These are phyloP conservation scores for Aureobasidium sp. DNA, from an alignment of 2,329 filamentous ascomycete genomes.

Conservation along the genomic window DNA sequence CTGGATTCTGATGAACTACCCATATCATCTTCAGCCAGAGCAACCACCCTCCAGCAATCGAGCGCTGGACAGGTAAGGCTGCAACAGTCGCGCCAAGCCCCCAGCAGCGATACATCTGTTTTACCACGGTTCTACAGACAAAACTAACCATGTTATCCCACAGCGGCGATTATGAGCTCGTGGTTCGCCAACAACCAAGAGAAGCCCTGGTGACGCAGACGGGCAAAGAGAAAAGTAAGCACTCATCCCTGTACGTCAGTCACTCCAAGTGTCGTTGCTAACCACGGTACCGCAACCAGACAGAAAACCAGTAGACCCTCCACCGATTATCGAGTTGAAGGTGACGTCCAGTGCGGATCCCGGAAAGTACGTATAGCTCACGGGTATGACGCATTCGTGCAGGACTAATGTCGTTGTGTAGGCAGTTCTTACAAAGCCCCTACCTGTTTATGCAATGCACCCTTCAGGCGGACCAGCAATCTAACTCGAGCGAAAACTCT, in stretches of 20 bases:
- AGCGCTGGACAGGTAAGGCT: constrained; percentile 16
- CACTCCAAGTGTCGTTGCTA: constrained; percentile 4
- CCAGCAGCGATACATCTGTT: constrained; percentile 8
- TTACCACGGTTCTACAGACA: constrained; percentile 5
- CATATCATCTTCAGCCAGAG: constrained; percentile 14
- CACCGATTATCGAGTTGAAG: constrained; percentile 68
- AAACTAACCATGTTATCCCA: constrained; percentile 13
- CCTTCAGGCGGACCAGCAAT: constrained; percentile 43
- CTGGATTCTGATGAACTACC: constrained; percentile 14
- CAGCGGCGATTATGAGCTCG: constrained; percentile 49
- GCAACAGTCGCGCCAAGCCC: constrained; percentile 11
- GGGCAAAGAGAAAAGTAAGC: constrained; percentile 64
- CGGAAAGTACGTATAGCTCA: constrained; percentile 45
- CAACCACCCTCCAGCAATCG: constrained; percentile 15
- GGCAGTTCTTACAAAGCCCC: constrained; percentile 54
- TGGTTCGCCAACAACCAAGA: constrained; percentile 57
- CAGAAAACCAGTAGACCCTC: constrained; percentile 80
- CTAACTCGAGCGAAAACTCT: constrained; percentile 28
- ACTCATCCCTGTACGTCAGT: neutral
- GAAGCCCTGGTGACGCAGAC: constrained; percentile 56
- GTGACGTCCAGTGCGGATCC: constrained; percentile 43
- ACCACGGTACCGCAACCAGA: constrained; percentile 37
- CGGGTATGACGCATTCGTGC: neutral
- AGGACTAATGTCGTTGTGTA: constrained; percentile 23
- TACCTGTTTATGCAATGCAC: constrained; percentile 55